These are phyloP conservation scores for Madurella mycetomatis DNA, from an alignment of 2,329 filamentous ascomycete genomes.

Conservation along the genomic window DNA sequence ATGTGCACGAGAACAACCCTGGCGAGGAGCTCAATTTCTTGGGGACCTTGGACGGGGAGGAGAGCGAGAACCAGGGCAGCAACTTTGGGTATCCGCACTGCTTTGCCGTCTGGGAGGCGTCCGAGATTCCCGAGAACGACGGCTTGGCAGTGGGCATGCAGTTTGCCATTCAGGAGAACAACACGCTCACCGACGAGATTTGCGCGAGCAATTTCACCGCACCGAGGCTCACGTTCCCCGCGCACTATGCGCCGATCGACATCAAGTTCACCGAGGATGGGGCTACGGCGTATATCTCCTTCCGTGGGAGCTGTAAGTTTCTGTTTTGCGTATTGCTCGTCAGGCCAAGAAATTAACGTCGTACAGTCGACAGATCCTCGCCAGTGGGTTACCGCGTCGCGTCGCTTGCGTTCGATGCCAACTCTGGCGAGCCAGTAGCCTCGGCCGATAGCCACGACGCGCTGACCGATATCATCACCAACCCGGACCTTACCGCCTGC, in stretches of 20 bases:
- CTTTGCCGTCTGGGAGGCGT: constrained; percentile 59
- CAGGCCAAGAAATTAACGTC: too few species aligned
- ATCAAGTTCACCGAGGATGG: constrained; percentile 59
- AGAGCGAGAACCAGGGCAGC: constrained; percentile 28
- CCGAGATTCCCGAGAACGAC: constrained; percentile 39
- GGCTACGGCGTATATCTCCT: constrained; percentile 59
- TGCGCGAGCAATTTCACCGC: constrained; percentile 42
- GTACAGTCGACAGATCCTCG: constrained; percentile 38
- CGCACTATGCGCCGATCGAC: constrained; percentile 67
- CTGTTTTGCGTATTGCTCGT: too few species aligned
- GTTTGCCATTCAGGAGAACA: constrained; percentile 38
- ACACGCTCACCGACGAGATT: constrained; percentile 38
- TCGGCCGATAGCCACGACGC: constrained; percentile 41
- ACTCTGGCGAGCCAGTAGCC: constrained; percentile 38
- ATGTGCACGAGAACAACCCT: constrained; percentile 65
- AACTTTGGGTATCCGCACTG: constrained; percentile 66
- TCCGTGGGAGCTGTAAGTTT: constrained; percentile 63
- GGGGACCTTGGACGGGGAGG: constrained; percentile 46
- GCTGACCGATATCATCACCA: constrained; percentile 51
- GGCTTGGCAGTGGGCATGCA: constrained; percentile 44
- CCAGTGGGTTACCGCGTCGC: constrained; percentile 45
- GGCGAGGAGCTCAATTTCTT: constrained; percentile 72
- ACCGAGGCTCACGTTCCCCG: constrained; percentile 53
- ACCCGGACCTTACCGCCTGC: constrained; percentile 49
- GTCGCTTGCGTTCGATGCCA: constrained; percentile 35